phyloP scores from a whole-genome alignment of 768 basidiomycete genomes.

The Megacollybia marginata region DNA sequence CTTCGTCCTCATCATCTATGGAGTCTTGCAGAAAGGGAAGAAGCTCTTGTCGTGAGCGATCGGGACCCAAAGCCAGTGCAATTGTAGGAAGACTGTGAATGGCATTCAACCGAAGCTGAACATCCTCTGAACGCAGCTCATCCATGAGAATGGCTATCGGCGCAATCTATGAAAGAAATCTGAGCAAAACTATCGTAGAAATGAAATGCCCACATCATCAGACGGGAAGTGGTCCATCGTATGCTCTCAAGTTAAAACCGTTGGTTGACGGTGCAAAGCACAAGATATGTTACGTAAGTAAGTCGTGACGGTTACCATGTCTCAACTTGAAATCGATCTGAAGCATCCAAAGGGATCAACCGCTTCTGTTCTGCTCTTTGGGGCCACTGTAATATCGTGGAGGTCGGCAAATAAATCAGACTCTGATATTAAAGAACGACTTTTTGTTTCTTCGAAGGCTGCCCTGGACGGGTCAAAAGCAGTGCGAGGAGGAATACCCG shows the following conservation, averaged over 20 bases:
- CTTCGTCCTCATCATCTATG: conserved; percentile 99
- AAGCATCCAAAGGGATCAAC: conserved; percentile 66
- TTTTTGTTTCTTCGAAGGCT: conserved; percentile 81
- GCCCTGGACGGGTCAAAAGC: conserved; percentile 69
- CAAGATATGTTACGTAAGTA: too few species aligned
- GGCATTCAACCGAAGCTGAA: conserved; percentile 90
- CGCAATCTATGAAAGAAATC: conserved; percentile 49
- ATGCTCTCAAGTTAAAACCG: too few species aligned
- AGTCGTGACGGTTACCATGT: too few species aligned
- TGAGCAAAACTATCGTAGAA: neutral
- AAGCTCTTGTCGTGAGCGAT: conserved; percentile 92
- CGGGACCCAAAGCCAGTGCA: conserved; percentile 90
- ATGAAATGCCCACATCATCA: neutral
- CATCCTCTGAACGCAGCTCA: conserved; percentile 96
- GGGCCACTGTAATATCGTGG: conserved; percentile 88
- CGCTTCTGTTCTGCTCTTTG: conserved; percentile 64
- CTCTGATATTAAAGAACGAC: conserved; percentile 45
- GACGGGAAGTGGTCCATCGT: neutral
- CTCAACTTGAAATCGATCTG: conserved; percentile 27
- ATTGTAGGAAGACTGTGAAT: conserved; percentile 98
- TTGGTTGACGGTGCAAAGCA: too few species aligned
- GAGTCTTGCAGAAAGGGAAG: conserved; percentile 97
- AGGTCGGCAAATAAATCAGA: conserved; percentile 37
- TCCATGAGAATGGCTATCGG: conserved; percentile 97
- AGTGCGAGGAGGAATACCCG: conserved; percentile 46